Evolutionary conservation across 345 rosid species (phyloP), one percentile per base, ranked within the genome.

Genomic region (Noccaea caerulescens): DNA sequence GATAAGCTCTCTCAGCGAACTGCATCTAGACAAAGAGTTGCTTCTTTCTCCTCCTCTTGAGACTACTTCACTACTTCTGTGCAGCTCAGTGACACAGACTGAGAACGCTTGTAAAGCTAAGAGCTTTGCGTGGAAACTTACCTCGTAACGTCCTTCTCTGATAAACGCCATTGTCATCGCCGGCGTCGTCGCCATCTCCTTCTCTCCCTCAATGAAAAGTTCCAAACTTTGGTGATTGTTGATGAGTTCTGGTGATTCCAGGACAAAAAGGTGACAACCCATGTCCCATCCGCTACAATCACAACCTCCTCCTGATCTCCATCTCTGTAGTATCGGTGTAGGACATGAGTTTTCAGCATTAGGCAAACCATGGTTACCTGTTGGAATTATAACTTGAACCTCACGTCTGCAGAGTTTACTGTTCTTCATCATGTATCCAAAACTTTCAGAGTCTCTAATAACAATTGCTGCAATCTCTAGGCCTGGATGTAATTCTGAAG

Each of bases 241-340:
- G 67, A 76, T 59, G 43, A 82, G 82, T 58, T 76, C 82, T 72
- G 58, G 20, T 71, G 82, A 82, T 77, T 85, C 89, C 5, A 95
- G 62, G 57, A 92, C 87, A n/a, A 83, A 76, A 34, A 95, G 93
- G 12, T 96, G 87, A 63, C 99, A 95, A 1, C 82, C 93, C 97
- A 92, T 92, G 83, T 95, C 99, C 99, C 99, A 95, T 72, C 98
- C 98, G 36, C 99, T 96, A 72, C 98, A 95, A 43, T 95, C 99
- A 70, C 99, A 95, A 4, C 97, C 92, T 72, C 99, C 98, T 1
- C 98, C 96, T 3, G 77, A 68, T 69, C 96, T 88, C 98, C 98
- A 95, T 76, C 99, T 82, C 34, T 88, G 84, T 10, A 89, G 85
- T 81, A 95, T 80, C 6, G 94, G 82, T 25, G 85, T 87, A 51